These are phyloP conservation scores for Epichloe scottii DNA, from an alignment of 2,329 filamentous ascomycete species.

Conservation along the genomic window DNA sequence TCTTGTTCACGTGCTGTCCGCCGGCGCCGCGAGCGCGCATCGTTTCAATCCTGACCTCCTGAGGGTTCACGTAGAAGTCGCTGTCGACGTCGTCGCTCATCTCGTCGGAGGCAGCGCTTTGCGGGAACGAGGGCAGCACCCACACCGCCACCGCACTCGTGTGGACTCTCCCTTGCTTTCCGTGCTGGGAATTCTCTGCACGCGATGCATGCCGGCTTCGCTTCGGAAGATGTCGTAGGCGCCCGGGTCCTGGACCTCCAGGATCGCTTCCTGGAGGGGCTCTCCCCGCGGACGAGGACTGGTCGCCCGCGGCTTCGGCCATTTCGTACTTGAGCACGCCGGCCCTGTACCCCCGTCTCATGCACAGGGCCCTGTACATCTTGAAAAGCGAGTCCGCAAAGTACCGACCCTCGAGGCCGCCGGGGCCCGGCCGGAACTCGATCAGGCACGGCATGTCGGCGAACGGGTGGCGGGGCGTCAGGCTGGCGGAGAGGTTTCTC, in stretches of 20 bases:
- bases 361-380: slow-evolving; percentile 81
- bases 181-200: slow-evolving; percentile 85
- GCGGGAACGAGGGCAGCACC: slow-evolving; percentile 75
- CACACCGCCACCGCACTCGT: slow-evolving; percentile 87
- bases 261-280: slow-evolving; percentile 73
- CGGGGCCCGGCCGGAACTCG: slow-evolving; percentile 84
- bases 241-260: slow-evolving; percentile 66
- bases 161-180: slow-evolving; percentile 82
- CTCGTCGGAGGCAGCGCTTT: slow-evolving; percentile 36
- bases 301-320: slow-evolving; percentile 48
- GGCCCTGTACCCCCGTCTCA: slow-evolving; percentile 50
- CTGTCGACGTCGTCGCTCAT: slow-evolving; percentile 71
- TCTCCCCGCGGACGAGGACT: slow-evolving; percentile 45
- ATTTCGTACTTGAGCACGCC: slow-evolving; percentile 71
- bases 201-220: slow-evolving; percentile 89
- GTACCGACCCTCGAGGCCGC: slow-evolving; percentile 79
- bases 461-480: slow-evolving; percentile 84
- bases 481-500: slow-evolving; percentile 55
- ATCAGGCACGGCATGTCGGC: slow-evolving; percentile 79
- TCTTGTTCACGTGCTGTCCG: slow-evolving; percentile 97
- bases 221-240: slow-evolving; percentile 73
- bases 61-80: slow-evolving; percentile 79
- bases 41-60: slow-evolving; percentile 73
- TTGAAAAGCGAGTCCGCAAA: slow-evolving; percentile 78
- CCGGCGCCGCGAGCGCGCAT: slow-evolving; percentile 89